These are phyloP conservation scores for Boehmeria nivea DNA, from an alignment of 306 rosid genomes.

Conservation along the genomic window DNA sequence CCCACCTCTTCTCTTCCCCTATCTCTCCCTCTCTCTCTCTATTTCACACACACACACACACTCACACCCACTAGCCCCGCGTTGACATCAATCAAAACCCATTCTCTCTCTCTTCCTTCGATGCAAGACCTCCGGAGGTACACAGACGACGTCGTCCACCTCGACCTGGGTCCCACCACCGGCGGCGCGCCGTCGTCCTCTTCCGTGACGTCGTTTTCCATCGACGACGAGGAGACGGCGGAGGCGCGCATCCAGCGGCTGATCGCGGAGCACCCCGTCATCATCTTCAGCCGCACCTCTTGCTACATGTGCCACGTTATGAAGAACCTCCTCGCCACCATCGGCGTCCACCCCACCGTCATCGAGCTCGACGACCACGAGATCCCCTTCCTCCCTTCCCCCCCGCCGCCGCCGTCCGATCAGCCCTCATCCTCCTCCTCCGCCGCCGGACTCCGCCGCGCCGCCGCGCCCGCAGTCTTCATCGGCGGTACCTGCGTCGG, in stretches of 20 bases:
- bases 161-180: conserved; percentile 38
- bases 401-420: neutral
- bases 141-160: conserved; percentile 63
- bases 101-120: neutral
- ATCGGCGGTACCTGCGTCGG: conserved; percentile 79
- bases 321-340: conserved; percentile 84
- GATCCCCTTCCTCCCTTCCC: conserved; percentile 64
- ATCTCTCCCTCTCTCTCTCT: neutral
- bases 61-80: neutral
- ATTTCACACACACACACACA: neutral
- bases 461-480: conserved; percentile 57
- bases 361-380: conserved; percentile 88
- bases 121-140: conserved; percentile 75
- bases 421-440: neutral
- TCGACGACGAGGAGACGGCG: conserved; percentile 77
- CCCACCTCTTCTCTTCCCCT: neutral
- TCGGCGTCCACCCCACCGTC: conserved; percentile 93
- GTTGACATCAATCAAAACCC: conserved; percentile 49
- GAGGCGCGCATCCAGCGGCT: conserved; percentile 78
- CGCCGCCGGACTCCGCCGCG: conserved; percentile 14
- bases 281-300: conserved; percentile 76
- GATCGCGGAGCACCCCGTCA: conserved; percentile 87
- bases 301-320: conserved; percentile 99
- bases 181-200: conserved; percentile 4
- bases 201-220: conserved; percentile 51